phyloP scores from a whole-genome alignment of 495 filamentous ascomycete genomes.

The Ramalina peruviana region DNA sequence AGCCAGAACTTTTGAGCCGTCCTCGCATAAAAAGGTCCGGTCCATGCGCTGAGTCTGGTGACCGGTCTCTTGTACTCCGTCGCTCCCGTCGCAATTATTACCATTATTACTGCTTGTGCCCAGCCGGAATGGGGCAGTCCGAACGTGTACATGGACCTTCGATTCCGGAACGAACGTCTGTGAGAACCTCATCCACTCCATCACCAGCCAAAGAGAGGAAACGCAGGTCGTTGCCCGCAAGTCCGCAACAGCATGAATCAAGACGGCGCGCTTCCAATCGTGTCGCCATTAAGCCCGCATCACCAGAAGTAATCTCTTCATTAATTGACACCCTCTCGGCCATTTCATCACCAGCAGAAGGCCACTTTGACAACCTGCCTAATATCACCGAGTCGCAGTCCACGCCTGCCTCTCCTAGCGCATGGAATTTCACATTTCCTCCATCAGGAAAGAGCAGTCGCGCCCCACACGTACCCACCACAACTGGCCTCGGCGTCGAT shows the following conservation, averaged over 20 bases:
- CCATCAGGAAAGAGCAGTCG: slow-evolving; percentile 7
- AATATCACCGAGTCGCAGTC: slow-evolving; percentile 27
- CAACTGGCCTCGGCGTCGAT: slow-evolving; percentile 54
- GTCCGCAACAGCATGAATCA: slow-evolving; percentile 1
- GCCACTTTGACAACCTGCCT: slow-evolving; percentile 52
- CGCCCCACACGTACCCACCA: slow-evolving; percentile 13
- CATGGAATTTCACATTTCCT: slow-evolving; percentile 17
- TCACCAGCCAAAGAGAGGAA: slow-evolving; percentile 4
- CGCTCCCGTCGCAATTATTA: neutral
- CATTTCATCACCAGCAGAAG: slow-evolving; percentile 62
- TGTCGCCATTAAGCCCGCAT: slow-evolving; percentile 45
- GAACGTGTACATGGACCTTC: slow-evolving; percentile 1
- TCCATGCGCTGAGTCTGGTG: neutral
- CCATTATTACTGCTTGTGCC: neutral
- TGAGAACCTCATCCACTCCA: slow-evolving; percentile 3
- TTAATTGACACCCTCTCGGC: slow-evolving; percentile 83
- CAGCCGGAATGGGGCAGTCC: neutral
- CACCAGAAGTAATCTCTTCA: slow-evolving; percentile 86
- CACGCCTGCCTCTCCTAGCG: slow-evolving; percentile 21
- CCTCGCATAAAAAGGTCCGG: slow-evolving; percentile 2
- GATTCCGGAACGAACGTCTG: slow-evolving; percentile 14
- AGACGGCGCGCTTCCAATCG: slow-evolving; percentile 22
- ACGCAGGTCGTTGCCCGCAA: slow-evolving; percentile 11
- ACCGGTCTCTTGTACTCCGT: neutral
- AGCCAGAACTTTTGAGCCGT: neutral